phyloP scores from a whole-genome alignment of 768 basidiomycete species.

The Suillus subalutaceus region DNA sequence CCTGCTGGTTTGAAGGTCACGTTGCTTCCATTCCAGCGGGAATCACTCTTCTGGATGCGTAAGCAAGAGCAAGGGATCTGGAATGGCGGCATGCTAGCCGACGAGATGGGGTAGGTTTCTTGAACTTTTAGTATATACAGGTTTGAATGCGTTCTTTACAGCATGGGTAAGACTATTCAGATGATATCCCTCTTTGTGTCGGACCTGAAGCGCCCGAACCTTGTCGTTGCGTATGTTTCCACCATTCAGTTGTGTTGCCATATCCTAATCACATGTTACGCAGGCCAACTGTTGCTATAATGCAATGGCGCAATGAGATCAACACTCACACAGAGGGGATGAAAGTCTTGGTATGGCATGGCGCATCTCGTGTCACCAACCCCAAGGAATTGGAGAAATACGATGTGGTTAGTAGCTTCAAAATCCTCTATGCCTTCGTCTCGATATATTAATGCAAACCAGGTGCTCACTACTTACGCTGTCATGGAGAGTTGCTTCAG shows the following conservation, averaged over 20 bases:
- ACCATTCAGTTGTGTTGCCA: slow-evolving; percentile 1
- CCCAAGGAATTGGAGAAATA: slow-evolving; percentile 73
- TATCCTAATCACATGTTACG: slow-evolving; percentile 1
- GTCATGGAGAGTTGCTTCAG: slow-evolving; percentile 91
- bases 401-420: slow-evolving; percentile 68
- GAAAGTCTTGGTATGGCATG: slow-evolving; percentile 93
- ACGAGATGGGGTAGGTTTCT: slow-evolving; percentile 83
- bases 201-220: slow-evolving; percentile 77
- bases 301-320: slow-evolving; percentile 95
- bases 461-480: slow-evolving; percentile 87
- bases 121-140: slow-evolving; percentile 14
- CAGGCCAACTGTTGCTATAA: slow-evolving; percentile 56
- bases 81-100: slow-evolving; percentile 91
- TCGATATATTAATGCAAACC: slow-evolving; percentile 15
- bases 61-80: slow-evolving; percentile 88
- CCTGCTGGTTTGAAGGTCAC: slow-evolving; percentile 83
- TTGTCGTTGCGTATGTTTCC: slow-evolving; percentile 84
- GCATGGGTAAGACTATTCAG: slow-evolving; percentile 97
- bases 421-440: background rate
- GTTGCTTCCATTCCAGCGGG: slow-evolving; percentile 92
- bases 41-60: slow-evolving; percentile 95
- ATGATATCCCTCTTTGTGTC: slow-evolving; percentile 88
- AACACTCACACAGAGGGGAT: slow-evolving; percentile 80
- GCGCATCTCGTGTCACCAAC: slow-evolving; percentile 69
- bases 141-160: slow-evolving; percentile 27